Evolutionary conservation across 192 early-diverging fungal genomes (phyloP).

Genomic region (Obelidium mucronatum): DNA sequence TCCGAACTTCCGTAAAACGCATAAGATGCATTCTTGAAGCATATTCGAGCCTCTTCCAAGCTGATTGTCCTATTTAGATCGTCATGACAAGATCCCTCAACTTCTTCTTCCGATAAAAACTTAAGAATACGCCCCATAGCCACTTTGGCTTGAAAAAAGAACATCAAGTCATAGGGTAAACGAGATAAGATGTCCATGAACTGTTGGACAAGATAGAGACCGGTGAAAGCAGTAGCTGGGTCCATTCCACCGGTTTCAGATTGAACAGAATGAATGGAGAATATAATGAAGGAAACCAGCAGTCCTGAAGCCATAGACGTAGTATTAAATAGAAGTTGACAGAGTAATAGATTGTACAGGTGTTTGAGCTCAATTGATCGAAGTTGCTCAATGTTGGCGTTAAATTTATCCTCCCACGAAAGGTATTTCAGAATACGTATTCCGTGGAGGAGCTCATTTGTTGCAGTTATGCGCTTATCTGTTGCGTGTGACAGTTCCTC

Average conservation of each 20-base stretch:
- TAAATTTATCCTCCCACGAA: constrained; percentile 53
- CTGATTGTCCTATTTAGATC: neutral
- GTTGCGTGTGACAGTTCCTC: constrained; percentile 39
- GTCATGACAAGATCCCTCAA: neutral
- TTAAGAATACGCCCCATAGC: constrained; percentile 25
- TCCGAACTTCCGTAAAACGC: constrained; percentile 4
- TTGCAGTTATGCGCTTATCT: constrained; percentile 81
- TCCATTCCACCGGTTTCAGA: constrained; percentile 63
- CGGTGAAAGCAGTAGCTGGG: constrained; percentile 71
- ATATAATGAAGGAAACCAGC: constrained; percentile 64
- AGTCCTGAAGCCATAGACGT: constrained; percentile 31
- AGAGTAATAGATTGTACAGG: constrained; percentile 21
- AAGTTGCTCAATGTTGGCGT: constrained; percentile 24
- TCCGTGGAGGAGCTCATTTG: constrained; percentile 86
- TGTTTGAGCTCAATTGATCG: constrained; percentile 17
- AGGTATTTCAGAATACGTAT: constrained; percentile 60
- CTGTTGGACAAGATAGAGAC: constrained; percentile 68
- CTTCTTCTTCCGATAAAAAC: constrained; percentile 31
- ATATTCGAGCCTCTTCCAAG: neutral
- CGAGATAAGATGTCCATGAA: constrained; percentile 57
- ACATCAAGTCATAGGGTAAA: constrained; percentile 66
- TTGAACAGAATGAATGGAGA: constrained; percentile 60
- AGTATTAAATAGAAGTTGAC: constrained; percentile 27
- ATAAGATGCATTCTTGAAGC: constrained; percentile 23
- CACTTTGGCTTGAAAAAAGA: constrained; percentile 44